These are phyloP conservation scores for Graphilbum fragrans DNA, from an alignment of 2,329 filamentous ascomycete genomes.

Conservation along the genomic window DNA sequence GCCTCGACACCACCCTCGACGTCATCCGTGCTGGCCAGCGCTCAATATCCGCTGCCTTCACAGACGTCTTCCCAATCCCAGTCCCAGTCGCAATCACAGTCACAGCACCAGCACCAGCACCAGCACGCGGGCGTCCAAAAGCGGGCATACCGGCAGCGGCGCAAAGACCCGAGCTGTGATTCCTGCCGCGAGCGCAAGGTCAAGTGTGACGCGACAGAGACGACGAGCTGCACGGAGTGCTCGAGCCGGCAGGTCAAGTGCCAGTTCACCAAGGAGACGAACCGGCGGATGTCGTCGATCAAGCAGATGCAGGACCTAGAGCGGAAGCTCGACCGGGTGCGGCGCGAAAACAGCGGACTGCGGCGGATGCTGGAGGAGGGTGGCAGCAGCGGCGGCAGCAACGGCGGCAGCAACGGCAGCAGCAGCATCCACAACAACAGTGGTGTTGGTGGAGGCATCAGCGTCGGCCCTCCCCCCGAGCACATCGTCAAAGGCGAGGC, in stretches of 20 bases:
- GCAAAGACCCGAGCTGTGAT: slow-evolving; percentile 96
- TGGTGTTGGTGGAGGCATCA: too few relatives aligned
- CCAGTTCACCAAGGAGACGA: slow-evolving; percentile 98
- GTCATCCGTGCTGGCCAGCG: background rate
- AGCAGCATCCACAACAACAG: background rate
- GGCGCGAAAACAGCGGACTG: slow-evolving; percentile 66
- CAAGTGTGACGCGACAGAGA: slow-evolving; percentile 94
- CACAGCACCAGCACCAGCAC: slow-evolving; percentile 1
- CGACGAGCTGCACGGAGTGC: slow-evolving; percentile 91
- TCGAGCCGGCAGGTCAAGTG: slow-evolving; percentile 94
- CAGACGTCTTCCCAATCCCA: background rate
- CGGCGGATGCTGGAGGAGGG: slow-evolving; percentile 48
- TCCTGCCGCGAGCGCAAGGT: slow-evolving; percentile 81
- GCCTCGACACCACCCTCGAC: background rate
- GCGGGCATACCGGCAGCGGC: slow-evolving; percentile 82
- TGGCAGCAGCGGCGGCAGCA: slow-evolving; percentile 20
- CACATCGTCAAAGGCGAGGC: too few relatives aligned
- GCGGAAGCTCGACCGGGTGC: slow-evolving; percentile 72
- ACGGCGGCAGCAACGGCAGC: slow-evolving; percentile 18
- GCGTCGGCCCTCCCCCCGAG: too few relatives aligned
- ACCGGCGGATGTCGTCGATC: slow-evolving; percentile 96
- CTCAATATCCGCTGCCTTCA: background rate
- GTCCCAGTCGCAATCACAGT: background rate
- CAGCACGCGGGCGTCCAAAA: slow-evolving; percentile 58
- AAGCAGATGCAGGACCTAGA: slow-evolving; percentile 98